Evolutionary conservation across 306 rosid genomes (phyloP).

Genomic region (Vigna unguiculata): DNA sequence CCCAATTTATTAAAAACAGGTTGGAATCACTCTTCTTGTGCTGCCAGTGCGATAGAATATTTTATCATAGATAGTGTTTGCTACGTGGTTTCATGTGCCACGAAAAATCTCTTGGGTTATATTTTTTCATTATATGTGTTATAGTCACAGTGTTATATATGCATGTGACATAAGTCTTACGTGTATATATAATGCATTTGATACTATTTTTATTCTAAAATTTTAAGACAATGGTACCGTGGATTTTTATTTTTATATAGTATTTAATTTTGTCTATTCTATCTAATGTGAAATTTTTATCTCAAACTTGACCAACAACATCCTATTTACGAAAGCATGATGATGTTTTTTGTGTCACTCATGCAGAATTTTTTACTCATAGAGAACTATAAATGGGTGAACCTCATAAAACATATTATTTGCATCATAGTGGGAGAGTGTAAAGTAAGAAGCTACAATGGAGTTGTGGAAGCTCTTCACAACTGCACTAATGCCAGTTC

Average conservation of each 20-base stretch:
- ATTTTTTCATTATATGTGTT: no score
- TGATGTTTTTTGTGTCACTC: neutral
- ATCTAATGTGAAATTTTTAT: no score
- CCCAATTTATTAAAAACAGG: no score
- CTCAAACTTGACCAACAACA: no score
- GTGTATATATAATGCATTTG: no score
- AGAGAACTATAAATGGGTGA: neutral
- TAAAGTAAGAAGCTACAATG: conserved; percentile 25
- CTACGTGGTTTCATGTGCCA: neutral
- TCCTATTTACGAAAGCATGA: neutral
- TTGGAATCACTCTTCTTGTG: neutral
- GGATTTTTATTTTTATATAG: no score
- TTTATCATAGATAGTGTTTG: conserved; percentile 1
- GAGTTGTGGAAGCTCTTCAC: conserved; percentile 34
- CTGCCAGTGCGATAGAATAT: neutral
- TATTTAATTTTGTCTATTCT: no score
- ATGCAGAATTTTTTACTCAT: neutral
- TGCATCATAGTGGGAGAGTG: neutral
- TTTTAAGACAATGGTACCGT: no score
- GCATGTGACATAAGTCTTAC: no score
- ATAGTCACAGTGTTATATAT: no score
- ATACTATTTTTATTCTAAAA: no score
- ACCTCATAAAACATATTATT: neutral
- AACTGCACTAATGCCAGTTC: conserved; percentile 42
- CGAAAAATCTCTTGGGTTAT: no score